phyloP scores from a whole-genome alignment of 129 eudicot species.

The Mikania micrantha region DNA sequence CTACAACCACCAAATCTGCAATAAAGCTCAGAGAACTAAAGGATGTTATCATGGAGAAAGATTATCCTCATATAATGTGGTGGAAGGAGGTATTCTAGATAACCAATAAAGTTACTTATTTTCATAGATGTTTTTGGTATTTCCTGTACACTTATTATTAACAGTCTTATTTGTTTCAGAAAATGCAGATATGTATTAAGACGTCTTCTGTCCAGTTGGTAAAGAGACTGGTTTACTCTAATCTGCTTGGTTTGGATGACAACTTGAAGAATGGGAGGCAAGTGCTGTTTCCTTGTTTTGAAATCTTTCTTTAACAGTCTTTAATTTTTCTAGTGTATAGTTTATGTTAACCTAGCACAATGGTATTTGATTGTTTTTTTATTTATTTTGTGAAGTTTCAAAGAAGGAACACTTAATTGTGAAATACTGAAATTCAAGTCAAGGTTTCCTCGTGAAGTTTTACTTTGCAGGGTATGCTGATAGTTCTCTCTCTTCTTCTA shows the following conservation, averaged over 20 bases:
- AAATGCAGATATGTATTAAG: conserved; percentile 56
- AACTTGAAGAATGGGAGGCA: conserved; percentile 80
- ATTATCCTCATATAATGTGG: conserved; percentile 66
- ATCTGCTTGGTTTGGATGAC: conserved; percentile 76
- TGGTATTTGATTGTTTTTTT: neutral
- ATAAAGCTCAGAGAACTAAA: conserved; percentile 35
- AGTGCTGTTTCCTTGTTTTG: neutral
- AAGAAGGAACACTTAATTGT: conserved; percentile 84
- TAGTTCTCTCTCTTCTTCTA: neutral
- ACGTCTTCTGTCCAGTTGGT: conserved; percentile 63
- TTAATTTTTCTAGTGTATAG: neutral
- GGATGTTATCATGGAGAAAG: conserved; percentile 40
- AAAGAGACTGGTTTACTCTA: conserved; percentile 56
- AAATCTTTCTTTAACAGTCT: neutral
- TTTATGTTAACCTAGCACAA: neutral
- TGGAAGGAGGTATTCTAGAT: conserved; percentile 75
- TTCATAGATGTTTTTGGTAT: neutral
- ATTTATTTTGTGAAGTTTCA: conserved; percentile 40
- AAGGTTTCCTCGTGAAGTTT: conserved; percentile 91
- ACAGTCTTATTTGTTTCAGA: conserved; percentile 38
- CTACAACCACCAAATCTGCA: conserved; percentile 29
- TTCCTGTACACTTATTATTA: neutral
- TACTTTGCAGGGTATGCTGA: conserved; percentile 76
- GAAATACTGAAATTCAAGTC: conserved; percentile 88
- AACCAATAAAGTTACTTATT: neutral